Evolutionary conservation across 441 rosid species (phyloP).

Genomic region (Erysimum cheiri): DNA sequence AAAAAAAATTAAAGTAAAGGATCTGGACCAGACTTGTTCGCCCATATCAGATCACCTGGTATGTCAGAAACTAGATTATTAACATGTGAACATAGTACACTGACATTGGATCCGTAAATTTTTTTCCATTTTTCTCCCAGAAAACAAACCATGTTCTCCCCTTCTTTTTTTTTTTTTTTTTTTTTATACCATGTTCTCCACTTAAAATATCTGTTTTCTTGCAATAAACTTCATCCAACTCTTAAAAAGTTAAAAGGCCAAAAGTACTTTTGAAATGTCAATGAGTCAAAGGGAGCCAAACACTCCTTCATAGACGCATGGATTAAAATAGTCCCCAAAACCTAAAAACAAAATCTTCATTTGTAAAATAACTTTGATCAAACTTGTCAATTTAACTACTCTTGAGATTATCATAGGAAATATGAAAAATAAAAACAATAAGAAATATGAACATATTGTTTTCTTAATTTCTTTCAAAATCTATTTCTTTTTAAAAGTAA

Average conservation of each 20-base stretch:
- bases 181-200: background rate
- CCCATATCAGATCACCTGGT: background rate
- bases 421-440: background rate
- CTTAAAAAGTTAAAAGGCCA: background rate
- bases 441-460: background rate
- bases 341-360: background rate
- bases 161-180: background rate
- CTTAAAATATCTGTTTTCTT: background rate
- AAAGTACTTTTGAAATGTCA: background rate
- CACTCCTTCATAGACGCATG: background rate
- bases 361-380: background rate
- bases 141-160: background rate
- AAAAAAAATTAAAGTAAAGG: background rate
- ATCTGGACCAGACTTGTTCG: background rate
- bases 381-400: background rate
- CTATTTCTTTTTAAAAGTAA: background rate
- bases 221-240: conserved; percentile 1
- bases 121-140: background rate
- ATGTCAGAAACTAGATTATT: background rate
- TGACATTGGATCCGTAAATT: background rate
- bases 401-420: background rate
- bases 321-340: background rate
- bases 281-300: background rate
- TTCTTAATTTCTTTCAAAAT: background rate
- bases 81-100: background rate